Conservation (phyloP, 2,329 filamentous ascomycete species). For the Verticillium nubilum region DNA sequence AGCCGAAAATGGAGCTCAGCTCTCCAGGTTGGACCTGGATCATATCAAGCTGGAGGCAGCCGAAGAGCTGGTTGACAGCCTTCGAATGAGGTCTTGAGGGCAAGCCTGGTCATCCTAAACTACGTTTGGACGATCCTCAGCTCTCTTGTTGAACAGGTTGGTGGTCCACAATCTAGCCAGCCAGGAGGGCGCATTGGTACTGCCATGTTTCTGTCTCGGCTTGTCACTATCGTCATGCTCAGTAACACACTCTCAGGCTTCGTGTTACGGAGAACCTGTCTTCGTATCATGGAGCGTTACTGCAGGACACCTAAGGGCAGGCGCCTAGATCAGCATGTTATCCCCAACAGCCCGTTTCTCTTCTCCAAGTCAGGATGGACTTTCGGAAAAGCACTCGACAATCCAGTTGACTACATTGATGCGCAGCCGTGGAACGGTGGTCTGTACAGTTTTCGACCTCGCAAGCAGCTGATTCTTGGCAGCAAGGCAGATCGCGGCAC, state of each 20-base stretch:
- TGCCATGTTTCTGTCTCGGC: constrained; percentile 1
- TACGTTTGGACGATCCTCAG: constrained; percentile 6
- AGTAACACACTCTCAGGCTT: constrained; percentile 10
- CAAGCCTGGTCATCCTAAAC: constrained; percentile 6
- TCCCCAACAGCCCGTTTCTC: constrained; percentile 1
- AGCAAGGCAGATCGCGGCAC: background rate
- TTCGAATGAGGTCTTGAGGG: constrained; percentile 3
- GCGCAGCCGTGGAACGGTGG: background rate
- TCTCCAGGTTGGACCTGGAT: background rate
- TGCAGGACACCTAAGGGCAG: background rate
- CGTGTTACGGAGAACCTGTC: background rate
- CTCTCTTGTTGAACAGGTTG: background rate
- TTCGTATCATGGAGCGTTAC: constrained; percentile 3
- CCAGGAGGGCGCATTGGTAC: constrained; percentile 1
- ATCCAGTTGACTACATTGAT: background rate
- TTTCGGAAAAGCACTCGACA: background rate
- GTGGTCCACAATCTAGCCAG: background rate
- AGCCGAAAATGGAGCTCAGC: background rate
- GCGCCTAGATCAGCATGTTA: background rate
- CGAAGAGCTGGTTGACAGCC: constrained; percentile 3
- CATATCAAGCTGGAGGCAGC: background rate
- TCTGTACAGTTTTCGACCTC: background rate
- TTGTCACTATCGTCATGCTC: constrained; percentile 4
- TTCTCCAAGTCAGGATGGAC: background rate
- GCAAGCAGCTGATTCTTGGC: background rate